A percentile compares a stretch with the other conserved stretches of the same genome.
These are phyloP conservation scores for Vararia minispora DNA, from an alignment of 768 basidiomycete species.

Conservation along the genomic window DNA sequence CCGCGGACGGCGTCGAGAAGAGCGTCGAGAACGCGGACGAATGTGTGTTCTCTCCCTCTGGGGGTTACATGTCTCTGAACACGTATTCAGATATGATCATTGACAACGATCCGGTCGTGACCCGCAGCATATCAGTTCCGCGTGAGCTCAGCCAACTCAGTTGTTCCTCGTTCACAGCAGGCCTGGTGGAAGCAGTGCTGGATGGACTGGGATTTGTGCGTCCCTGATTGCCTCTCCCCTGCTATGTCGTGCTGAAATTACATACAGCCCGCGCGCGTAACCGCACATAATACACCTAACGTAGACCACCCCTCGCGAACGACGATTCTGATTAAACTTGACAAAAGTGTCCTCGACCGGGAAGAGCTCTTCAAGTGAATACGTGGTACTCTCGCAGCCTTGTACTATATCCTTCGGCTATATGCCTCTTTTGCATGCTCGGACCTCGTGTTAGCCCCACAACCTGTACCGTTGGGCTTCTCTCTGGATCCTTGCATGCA, in stretches of 20 bases:
- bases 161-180: slow-evolving; percentile 96
- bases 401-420: slow-evolving; percentile 4
- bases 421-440: no score
- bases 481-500: no score
- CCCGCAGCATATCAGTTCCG: slow-evolving; percentile 88
- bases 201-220: slow-evolving; percentile 90
- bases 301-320: slow-evolving; percentile 72
- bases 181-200: slow-evolving; percentile 92
- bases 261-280: slow-evolving; percentile 85
- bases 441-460: no score
- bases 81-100: slow-evolving; percentile 81
- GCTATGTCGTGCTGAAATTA: slow-evolving; percentile 2
- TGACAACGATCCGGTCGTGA: slow-evolving; percentile 89
- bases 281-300: slow-evolving; percentile 87
- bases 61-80: no score
- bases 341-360: slow-evolving; percentile 84
- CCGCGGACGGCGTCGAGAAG: slow-evolving; percentile 92
- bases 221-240: slow-evolving; percentile 14
- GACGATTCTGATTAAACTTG: slow-evolving; percentile 96
- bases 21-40: slow-evolving; percentile 96
- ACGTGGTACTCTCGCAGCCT: background rate
- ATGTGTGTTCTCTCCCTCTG: slow-evolving; percentile 38
- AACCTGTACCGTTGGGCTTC: no score
- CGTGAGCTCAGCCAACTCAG: slow-evolving; percentile 89
- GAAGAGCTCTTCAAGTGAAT: slow-evolving; percentile 79